Evolutionary conservation across 306 rosid genomes (phyloP), one percentile per base, ranked within the genome.

Genomic region (Trifolium dubium): DNA sequence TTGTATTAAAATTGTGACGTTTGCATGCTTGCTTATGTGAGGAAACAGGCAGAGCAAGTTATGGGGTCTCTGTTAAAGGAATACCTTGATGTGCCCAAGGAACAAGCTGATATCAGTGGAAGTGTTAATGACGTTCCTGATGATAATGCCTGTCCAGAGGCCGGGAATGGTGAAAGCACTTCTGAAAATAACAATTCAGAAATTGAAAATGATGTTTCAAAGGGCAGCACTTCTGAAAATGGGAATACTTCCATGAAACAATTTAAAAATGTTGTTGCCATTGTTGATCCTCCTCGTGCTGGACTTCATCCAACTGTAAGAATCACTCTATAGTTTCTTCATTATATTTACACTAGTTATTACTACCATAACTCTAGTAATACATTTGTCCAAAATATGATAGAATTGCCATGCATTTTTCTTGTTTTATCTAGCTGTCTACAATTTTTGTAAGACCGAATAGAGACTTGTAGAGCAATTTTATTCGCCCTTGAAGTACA

Each of bases 291-390:
- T 74, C 99, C 99, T 13, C 93, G 98, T 18, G 89, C 86, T 15
- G 98, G 99, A 50, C 96, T 94, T 61, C 99, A 94, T 80, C 98
- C 99, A 41, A 87, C 90, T 39, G 99, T 94, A 82, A 92, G 99
- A 83, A 62, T 55, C 73, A 51, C 78, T 47, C 69, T 70, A 39
- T 50, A 11, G 34, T 41, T 59, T 47, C 59, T 29, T 40, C 9
- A 10, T 51, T 40, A 35, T 40, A 6, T 73, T 67, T 31, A 56
- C 56, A 64, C 8, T 4, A 82, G 18, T 46, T 31, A 63, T 66
- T 60, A n/a, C 43, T 39, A 18, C 39, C 55, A 14, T 55, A 55
- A 64, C 13, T 67, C 54, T 43, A 23, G 50, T 53, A 19, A 56
- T n/a, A 30, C 43, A 31, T 50, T 54, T 54, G 74, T 69, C 31